Base-by-base conservation (phyloP, 768 basidiomycete species). In the Cubamyces lactineus region DNA sequence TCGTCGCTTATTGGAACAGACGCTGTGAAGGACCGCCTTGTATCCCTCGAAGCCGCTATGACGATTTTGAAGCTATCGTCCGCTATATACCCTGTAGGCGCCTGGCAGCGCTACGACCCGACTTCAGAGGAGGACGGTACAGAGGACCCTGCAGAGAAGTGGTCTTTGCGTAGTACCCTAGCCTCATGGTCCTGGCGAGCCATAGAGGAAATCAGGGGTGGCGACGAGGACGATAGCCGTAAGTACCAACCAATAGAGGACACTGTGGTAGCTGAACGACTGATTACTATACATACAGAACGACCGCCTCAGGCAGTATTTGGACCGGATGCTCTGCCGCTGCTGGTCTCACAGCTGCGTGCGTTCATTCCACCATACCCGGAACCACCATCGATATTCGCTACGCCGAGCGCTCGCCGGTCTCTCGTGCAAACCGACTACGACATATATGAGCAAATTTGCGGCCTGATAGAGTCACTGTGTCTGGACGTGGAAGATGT, bases 171-270 rank as follows among this genome's bases (percentile, higher is more conserved):
- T 19, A 82, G 78, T 56, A 82, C 81, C 8, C 76, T 93, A 28
- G 85, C 88, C 2, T 84, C 81, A 47, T 94, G 92, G 92, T 82
- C 85, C 43, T 93, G 91, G 90, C 81, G 86, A 66, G 81, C 84
- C 2, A 82, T 92, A n/a, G 80, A 83, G 6, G 88, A 88, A 68
- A 80, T 92, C 48, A 85, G 84, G 71, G 87, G 90, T 52, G 88
- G 91, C 60, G 66, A 65, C 23, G 67, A 69, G 13, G 53, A 66
- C 23, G 67, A 69, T 13, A 51, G 54, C 67, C 80, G 89, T 89
- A 64, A 76, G 79, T 59, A 8, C 13, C 7, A 17, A 30, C 19
- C 38, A 49, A 43, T 54, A 2, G 6, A 13, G 11, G 67, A 12
- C 53, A 16, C 43, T 9, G 19, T 11, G 34, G 9, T 34, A 3